These are phyloP conservation scores for Scutellaria barbata DNA, from an alignment of 257 asterid genomes.

Conservation along the genomic window DNA sequence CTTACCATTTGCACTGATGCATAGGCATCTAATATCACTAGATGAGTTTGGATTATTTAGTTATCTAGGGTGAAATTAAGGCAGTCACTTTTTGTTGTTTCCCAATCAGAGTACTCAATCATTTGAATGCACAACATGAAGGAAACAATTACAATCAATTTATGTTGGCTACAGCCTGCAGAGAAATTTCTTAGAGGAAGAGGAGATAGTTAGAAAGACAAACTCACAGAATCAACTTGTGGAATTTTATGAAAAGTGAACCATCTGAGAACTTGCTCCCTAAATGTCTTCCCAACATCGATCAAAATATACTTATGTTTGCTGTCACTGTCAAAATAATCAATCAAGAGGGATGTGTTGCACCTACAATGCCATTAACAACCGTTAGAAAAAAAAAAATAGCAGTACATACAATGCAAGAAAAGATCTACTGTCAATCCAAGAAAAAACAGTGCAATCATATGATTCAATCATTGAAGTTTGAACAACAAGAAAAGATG, in stretches of 20 bases:
- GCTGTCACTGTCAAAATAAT: conserved; percentile 59
- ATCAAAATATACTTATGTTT: conserved; percentile 83
- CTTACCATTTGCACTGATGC: neutral
- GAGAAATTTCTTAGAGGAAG: conserved; percentile 4
- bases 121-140: conserved; percentile 1
- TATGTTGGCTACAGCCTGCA: neutral
- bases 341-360: conserved; percentile 93
- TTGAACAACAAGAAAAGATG: neutral
- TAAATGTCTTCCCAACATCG: conserved; percentile 93
- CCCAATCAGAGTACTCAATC: neutral
- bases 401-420: neutral
- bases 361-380: conserved; percentile 66
- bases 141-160: neutral
- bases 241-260: conserved; percentile 81
- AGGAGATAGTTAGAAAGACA: neutral
- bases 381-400: conserved; percentile 25
- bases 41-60: neutral
- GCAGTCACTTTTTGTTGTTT: neutral
- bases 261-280: conserved; percentile 99
- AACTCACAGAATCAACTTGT: conserved; percentile 90
- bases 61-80: neutral
- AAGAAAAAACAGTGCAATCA: neutral
- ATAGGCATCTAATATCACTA: conserved; percentile 23
- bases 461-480: neutral
- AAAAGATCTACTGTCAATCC: conserved; percentile 11